These are phyloP conservation scores for Lactarius trivialis DNA, from an alignment of 768 basidiomycete species.

Conservation along the genomic window DNA sequence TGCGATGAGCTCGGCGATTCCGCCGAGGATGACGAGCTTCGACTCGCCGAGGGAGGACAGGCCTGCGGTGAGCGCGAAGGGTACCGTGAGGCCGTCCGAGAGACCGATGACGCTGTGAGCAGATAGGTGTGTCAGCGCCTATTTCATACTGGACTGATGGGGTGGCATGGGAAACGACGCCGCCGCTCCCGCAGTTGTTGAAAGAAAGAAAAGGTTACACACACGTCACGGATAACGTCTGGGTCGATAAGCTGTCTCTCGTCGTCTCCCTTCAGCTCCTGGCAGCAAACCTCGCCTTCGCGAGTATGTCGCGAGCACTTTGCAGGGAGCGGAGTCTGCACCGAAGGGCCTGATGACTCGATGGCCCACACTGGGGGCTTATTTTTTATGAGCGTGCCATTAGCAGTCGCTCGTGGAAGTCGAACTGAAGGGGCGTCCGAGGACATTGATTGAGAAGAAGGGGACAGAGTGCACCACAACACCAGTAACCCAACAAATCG, in stretches of 20 bases:
- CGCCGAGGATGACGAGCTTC: conserved; percentile 87
- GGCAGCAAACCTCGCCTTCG: conserved; percentile 66
- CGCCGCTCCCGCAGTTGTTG: conserved; percentile 6
- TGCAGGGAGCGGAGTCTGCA: conserved; percentile 41
- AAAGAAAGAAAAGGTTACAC: conserved; percentile 30
- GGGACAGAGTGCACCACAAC: not conserved
- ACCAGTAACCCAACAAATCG: not conserved
- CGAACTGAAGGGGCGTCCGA: conserved; percentile 5
- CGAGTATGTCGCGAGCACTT: conserved; percentile 53
- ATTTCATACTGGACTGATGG: conserved; percentile 7
- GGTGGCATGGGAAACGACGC: not conserved
- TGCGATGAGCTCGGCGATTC: conserved; percentile 91
- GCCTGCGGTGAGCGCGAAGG: conserved; percentile 86
- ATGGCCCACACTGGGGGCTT: conserved; percentile 65
- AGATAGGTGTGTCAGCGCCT: not conserved
- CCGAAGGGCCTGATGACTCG: conserved; percentile 35
- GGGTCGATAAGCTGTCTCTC: conserved; percentile 80
- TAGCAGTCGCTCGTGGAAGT: not conserved
- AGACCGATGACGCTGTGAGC: conserved; percentile 73
- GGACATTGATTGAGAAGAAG: conserved; percentile 9
- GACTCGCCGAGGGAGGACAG: conserved; percentile 86
- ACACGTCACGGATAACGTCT: conserved; percentile 85
- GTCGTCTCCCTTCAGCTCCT: conserved; percentile 75
- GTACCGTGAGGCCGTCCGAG: conserved; percentile 85
- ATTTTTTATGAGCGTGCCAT: conserved; percentile 13